Evolutionary conservation across 1,139 yeast genomes (phyloP), one percentile per base, ranked within the genome.

Genomic region (Taiozyma sp.): DNA sequence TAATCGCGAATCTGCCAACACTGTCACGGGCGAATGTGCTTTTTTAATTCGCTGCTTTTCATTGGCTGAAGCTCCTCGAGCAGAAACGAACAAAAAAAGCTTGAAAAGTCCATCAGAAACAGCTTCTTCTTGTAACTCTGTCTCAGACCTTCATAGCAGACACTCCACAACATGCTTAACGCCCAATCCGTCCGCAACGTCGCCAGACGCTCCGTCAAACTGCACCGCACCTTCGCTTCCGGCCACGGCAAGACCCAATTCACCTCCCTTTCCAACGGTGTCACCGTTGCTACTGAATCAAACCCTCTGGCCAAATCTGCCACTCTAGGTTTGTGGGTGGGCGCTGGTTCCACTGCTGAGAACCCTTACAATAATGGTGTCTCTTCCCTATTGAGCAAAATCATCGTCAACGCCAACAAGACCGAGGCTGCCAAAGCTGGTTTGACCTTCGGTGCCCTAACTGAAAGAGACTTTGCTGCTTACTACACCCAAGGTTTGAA

Each of bases 341-440:
- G 85, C 57, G 87, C 90, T 50, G 96, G 96, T 67, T 83, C 92
- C 50, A 77, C 91, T 69, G 71, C 87, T 49, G 96, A 87, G 71
- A 87, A 84, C 71, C 78, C 87, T 49, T 85, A 81, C 79, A 83
- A 83, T 74, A 86, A 87, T 61, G 96, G 96, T 79, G 80, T 84
- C 51, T 78, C 92, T 51, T 80, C 87, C 56, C 73, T 87, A 64
- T 74, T 84, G 60, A 71, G 86, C 68, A 72, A 76, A 58, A 68
- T 79, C 41, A 74, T 84, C 66, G 65, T 67, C 40, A 70, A 73
- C 36, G 65, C 70, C 46, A 58, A 65, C 54, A 59, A 60, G 43
- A 61, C 68, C 43, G 68, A 71, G 24, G 74, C 74, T 40, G 63
- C 65, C 42, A 54, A 71, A 54, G 64, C 71, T 50, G 86, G 86